A percentile compares a stretch with the other conserved stretches of the same genome.
These are phyloP conservation scores for Cladosporium sp. DNA, from an alignment of 2,329 filamentous ascomycete species.

Conservation along the genomic window DNA sequence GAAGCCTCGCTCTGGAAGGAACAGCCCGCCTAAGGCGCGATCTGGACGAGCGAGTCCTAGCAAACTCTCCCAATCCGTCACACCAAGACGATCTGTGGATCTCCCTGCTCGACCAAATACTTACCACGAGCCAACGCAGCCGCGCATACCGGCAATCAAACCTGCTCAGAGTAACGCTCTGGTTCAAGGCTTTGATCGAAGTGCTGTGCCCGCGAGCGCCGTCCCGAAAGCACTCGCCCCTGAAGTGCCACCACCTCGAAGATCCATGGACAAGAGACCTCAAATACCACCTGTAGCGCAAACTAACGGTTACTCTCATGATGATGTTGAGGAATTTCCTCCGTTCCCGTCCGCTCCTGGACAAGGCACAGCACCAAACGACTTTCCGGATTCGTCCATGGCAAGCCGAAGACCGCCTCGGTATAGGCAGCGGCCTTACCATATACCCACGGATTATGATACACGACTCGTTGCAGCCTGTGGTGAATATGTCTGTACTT, in stretches of 20 bases:
- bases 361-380: constrained; percentile 3
- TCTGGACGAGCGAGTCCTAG: constrained; percentile 10
- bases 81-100: constrained; percentile 18
- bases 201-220: constrained; percentile 2
- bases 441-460: constrained; percentile 81
- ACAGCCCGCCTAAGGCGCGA: constrained; percentile 21
- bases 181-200: constrained; percentile 22
- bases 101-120: constrained; percentile 14
- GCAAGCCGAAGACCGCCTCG: constrained; percentile 78
- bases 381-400: constrained; percentile 78
- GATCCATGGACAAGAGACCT: constrained; percentile 24
- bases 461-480: constrained; percentile 81
- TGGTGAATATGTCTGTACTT: constrained; percentile 79
- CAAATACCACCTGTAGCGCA: constrained; percentile 16
- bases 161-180: constrained; percentile 22
- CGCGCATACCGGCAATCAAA: constrained; percentile 24
- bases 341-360: constrained; percentile 4
- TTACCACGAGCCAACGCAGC: constrained; percentile 13
- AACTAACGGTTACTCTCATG: constrained; percentile 34
- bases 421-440: constrained; percentile 63
- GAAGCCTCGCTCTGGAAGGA: constrained; percentile 22
- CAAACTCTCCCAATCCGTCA: constrained; percentile 20
- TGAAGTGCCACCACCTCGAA: constrained; percentile 29
- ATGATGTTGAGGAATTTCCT: constrained; percentile 39
- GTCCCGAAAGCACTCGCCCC: constrained; percentile 20